Evolutionary conservation across 2,329 filamentous ascomycete genomes (phyloP).

Genomic region (Xylariaceae sp.): DNA sequence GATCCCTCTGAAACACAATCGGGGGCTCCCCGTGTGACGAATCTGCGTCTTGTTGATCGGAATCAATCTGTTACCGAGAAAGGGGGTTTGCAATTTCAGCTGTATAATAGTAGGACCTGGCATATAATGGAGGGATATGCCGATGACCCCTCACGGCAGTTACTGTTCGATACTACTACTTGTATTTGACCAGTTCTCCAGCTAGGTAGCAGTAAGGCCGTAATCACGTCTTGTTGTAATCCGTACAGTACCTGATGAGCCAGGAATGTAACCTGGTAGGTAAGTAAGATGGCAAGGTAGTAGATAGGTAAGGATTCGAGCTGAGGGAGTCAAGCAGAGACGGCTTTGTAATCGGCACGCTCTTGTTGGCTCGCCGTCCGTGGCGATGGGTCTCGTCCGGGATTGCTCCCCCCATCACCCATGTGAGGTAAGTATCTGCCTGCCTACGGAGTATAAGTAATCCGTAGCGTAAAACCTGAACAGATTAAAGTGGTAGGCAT

Average conservation of each 20-base stretch:
- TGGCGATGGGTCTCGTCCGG: not conserved
- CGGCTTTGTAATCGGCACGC: not conserved
- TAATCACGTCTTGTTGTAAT: too few relatives aligned
- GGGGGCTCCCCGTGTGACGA: not conserved
- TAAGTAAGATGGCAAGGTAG: not conserved
- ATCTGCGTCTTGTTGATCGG: not conserved
- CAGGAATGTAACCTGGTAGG: not conserved
- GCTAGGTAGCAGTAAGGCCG: too few relatives aligned
- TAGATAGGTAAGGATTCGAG: too few relatives aligned
- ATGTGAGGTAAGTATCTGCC: not conserved
- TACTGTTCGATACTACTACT: too few relatives aligned
- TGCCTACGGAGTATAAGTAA: not conserved
- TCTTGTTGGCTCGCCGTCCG: not conserved
- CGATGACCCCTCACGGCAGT: too few relatives aligned
- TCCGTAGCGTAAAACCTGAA: not conserved
- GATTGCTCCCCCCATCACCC: not conserved
- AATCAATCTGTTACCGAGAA: not conserved
- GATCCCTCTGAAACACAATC: too few relatives aligned
- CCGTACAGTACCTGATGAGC: too few relatives aligned
- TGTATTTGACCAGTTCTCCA: too few relatives aligned
- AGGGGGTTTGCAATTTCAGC: not conserved
- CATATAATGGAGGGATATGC: too few relatives aligned
- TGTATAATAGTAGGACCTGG: not conserved
- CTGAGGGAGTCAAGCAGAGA: too few relatives aligned
- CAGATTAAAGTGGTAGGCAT: not conserved